phyloP scores from a whole-genome alignment of 305 asterid species.

The Fraxinus albicans region DNA sequence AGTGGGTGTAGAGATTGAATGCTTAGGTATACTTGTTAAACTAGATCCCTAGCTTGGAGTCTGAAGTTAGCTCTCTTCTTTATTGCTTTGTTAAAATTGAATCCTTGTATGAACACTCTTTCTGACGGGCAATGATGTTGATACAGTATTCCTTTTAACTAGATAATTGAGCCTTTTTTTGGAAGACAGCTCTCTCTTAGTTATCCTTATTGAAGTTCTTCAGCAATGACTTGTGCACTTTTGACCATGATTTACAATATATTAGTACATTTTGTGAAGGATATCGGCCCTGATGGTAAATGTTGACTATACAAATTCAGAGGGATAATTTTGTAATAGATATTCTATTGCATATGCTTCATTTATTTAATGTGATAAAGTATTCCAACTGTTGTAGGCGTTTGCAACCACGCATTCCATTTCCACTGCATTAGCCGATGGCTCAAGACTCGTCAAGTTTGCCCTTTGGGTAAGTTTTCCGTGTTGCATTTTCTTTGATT shows the following conservation, averaged over 20 bases:
- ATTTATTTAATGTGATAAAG: not conserved
- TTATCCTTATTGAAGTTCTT: not conserved
- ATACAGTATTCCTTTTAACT: not conserved
- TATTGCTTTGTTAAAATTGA: not conserved
- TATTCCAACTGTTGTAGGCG: slow-evolving; percentile 39
- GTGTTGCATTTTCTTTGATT: not conserved
- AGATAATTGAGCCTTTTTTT: not conserved
- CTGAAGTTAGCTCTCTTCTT: not conserved
- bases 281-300: not conserved
- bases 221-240: not conserved
- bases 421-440: slow-evolving; percentile 96
- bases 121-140: not conserved
- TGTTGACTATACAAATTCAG: not conserved
- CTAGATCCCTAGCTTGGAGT: not conserved
- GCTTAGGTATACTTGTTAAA: not conserved
- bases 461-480: slow-evolving; percentile 67
- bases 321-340: not conserved
- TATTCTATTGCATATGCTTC: not conserved
- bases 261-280: not conserved
- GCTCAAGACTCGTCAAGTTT: slow-evolving; percentile 97
- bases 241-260: not conserved
- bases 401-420: slow-evolving; percentile 95
- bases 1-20: no score
- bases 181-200: not conserved
- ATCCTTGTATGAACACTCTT: not conserved